Conservation (phyloP, 208 protist genomes). For the Leishmania major region DNA sequence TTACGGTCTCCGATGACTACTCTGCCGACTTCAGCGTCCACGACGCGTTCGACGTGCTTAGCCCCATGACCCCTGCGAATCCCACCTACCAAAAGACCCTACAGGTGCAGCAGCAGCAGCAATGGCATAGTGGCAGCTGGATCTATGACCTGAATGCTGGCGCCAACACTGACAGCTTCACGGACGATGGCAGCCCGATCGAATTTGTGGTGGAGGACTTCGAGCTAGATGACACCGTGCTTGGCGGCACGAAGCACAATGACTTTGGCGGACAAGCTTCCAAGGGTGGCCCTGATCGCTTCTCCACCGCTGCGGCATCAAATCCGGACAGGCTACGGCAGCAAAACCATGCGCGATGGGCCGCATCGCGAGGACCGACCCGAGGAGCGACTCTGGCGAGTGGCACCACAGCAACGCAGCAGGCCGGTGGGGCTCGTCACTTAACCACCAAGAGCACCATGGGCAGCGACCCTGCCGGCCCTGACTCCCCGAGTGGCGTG, state of each 20-base stretch:
- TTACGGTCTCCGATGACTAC: constrained; percentile 35
- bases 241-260: too few species aligned
- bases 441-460: constrained; percentile 11
- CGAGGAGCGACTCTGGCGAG: background rate
- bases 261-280: background rate
- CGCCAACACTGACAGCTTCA: background rate
- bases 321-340: background rate
- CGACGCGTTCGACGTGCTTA: constrained; percentile 23
- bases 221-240: background rate
- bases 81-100: constrained; percentile 1
- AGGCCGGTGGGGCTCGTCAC: constrained; percentile 10
- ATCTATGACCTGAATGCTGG: background rate
- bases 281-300: background rate
- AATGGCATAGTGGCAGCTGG: background rate
- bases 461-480: background rate
- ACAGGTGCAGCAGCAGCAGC: constrained; percentile 12
- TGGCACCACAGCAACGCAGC: constrained; percentile 1
- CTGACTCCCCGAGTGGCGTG: constrained; percentile 27
- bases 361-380: background rate
- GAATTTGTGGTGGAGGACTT: constrained; percentile 1
- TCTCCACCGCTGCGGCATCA: too few species aligned
- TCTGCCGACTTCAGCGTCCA: constrained; percentile 19
- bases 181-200: background rate
- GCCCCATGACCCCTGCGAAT: constrained; percentile 19
- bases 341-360: background rate